These are phyloP conservation scores for Elaeis oleifera DNA, from an alignment of 202 grass and related monocot genomes.

Conservation along the genomic window DNA sequence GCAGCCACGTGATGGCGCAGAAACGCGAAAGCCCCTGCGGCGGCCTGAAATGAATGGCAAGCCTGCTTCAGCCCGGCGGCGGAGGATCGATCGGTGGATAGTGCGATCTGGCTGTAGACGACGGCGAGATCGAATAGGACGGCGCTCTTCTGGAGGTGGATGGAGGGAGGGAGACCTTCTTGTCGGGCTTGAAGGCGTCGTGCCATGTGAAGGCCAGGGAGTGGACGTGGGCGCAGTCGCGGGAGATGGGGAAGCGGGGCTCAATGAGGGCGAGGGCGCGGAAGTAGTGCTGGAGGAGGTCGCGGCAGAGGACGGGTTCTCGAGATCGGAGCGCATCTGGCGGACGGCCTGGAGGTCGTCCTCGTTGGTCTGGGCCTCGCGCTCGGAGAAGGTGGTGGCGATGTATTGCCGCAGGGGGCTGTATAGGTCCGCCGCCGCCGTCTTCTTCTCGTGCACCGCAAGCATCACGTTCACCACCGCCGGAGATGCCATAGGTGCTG, in stretches of 20 bases:
- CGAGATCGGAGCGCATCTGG: slow-evolving; percentile 46
- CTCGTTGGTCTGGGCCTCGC: slow-evolving; percentile 63
- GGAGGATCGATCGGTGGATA: slow-evolving; percentile 60
- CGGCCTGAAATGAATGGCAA: slow-evolving; percentile 57
- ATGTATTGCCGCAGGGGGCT: slow-evolving; percentile 66
- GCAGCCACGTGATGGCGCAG: slow-evolving; percentile 50
- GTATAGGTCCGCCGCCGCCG: slow-evolving; percentile 50
- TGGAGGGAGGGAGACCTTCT: slow-evolving; percentile 52
- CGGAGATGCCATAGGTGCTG: slow-evolving; percentile 21
- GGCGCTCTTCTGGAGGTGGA: slow-evolving; percentile 75
- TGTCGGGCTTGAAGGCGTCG: slow-evolving; percentile 67
- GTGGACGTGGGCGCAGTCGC: slow-evolving; percentile 55
- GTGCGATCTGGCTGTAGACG: slow-evolving; percentile 84
- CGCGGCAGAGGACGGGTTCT: slow-evolving; percentile 42
- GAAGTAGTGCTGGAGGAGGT: slow-evolving; percentile 58
- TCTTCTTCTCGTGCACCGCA: slow-evolving; percentile 91
- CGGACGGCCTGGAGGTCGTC: slow-evolving; percentile 58
- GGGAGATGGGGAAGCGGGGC: slow-evolving; percentile 77
- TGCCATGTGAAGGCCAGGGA: slow-evolving; percentile 84
- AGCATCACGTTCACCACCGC: slow-evolving; percentile 68
- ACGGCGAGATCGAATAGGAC: slow-evolving; percentile 80
- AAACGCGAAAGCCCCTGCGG: slow-evolving; percentile 50
- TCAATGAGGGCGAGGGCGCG: slow-evolving; percentile 61
- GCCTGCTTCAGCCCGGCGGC: slow-evolving; percentile 61
- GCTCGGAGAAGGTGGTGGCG: slow-evolving; percentile 72